Evolutionary conservation across 257 asterid genomes (phyloP).

Genomic region (Plantago major): DNA sequence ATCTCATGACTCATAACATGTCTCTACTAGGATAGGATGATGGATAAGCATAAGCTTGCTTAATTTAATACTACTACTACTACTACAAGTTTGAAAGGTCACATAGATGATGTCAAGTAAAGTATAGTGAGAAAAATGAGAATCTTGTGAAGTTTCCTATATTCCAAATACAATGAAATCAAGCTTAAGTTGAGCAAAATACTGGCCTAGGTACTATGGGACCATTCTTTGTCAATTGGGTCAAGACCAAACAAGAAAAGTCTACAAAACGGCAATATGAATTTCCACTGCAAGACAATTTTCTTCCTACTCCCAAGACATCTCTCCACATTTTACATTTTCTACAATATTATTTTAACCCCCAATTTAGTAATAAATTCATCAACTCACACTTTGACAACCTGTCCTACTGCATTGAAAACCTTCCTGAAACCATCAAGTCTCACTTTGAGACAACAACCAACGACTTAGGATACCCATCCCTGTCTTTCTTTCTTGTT

Average conservation of each 20-base stretch:
- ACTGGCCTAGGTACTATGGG: slow-evolving; percentile 8
- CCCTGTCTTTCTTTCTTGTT: slow-evolving; percentile 21
- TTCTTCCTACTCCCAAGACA: slow-evolving; percentile 42
- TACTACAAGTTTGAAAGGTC: neutral
- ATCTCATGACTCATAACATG: neutral
- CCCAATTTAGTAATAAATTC: slow-evolving; percentile 12
- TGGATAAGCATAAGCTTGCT: neutral
- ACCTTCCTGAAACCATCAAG: slow-evolving; percentile 6
- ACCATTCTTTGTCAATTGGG: slow-evolving; percentile 29
- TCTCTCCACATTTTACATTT: slow-evolving; percentile 22
- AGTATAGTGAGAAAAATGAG: neutral
- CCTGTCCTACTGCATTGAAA: slow-evolving; percentile 13
- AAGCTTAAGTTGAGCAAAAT: slow-evolving; percentile 11
- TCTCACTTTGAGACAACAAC: slow-evolving; percentile 25
- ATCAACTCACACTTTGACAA: neutral
- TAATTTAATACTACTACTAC: neutral
- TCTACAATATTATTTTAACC: slow-evolving; percentile 9
- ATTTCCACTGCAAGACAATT: slow-evolving; percentile 42
- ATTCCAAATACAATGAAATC: slow-evolving; percentile 26
- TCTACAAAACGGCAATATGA: slow-evolving; percentile 23
- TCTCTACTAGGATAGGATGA: neutral
- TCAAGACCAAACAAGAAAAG: slow-evolving; percentile 38
- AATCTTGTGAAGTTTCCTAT: slow-evolving; percentile 26
- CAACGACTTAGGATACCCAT: slow-evolving; percentile 40
- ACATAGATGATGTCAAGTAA: neutral